These are phyloP conservation scores for Pythium oligandrum DNA, from an alignment of 352 stramenopile genomes.

Conservation along the genomic window DNA sequence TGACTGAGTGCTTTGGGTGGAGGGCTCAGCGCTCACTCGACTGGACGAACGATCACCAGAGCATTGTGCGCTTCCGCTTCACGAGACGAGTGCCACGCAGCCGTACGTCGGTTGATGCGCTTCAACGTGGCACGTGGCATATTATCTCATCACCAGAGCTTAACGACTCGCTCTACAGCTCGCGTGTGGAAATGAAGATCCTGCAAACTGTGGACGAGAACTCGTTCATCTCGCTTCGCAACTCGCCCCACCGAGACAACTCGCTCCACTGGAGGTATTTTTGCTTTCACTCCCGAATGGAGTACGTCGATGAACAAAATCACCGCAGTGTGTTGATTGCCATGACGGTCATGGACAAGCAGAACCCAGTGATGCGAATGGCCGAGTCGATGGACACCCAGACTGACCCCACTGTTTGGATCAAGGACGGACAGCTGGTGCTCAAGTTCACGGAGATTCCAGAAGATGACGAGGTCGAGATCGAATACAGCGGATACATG, in stretches of 20 bases:
- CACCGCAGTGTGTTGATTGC: neutral
- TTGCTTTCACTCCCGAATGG: conserved; percentile 8
- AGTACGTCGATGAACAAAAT: conserved; percentile 12
- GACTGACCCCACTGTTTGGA: conserved; percentile 12
- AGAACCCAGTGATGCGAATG: conserved; percentile 7
- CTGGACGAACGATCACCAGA: conserved; percentile 2
- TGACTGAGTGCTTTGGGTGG: conserved; percentile 22
- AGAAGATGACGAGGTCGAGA: conserved; percentile 17
- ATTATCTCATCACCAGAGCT: conserved; percentile 12
- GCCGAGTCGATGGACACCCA: neutral
- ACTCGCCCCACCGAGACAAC: conserved; percentile 15
- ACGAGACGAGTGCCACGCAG: conserved; percentile 12
- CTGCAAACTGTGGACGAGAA: conserved; percentile 14
- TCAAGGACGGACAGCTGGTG: conserved; percentile 18
- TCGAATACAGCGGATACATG: conserved; percentile 18
- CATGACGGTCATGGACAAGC: conserved; percentile 11
- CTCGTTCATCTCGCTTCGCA: conserved; percentile 16
- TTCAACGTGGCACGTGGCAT: conserved; percentile 8
- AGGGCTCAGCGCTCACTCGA: conserved; percentile 12
- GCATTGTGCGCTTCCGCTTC: conserved; percentile 19
- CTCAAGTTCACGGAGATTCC: conserved; percentile 20
- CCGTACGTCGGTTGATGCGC: conserved; percentile 13
- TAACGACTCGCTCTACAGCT: conserved; percentile 17
- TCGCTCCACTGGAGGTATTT: conserved; percentile 16
- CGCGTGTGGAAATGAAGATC: conserved; percentile 13